Evolutionary conservation across 116 monocot species (phyloP), one percentile per base, ranked within the genome.

Genomic region (Iris pallida): DNA sequence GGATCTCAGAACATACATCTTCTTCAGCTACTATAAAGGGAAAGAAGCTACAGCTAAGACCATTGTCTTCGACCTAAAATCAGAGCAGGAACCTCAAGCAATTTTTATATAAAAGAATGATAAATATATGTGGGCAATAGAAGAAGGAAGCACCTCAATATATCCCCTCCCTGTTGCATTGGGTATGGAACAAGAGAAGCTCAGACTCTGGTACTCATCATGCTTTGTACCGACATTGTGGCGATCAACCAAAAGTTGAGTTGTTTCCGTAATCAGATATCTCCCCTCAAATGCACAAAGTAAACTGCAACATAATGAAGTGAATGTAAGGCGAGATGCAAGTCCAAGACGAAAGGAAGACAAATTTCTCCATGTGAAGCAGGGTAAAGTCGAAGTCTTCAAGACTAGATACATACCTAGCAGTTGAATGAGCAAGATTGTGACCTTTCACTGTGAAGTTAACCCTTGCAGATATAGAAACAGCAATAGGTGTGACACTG

Each of bases 21-120:
- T 80, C 59, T 67, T 96, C 96, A 16, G 96, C 91, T 43, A 92
- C 87, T 82, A 96, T 82, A 63, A 89, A 96, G 19, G 96, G 96
- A 63, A 92, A 82, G 74, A 83, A 91, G 47, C 55, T 43, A 47
- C 80, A 64, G 63, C 79, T 85, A 65, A 89, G 82, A 58, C 81
- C 74, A 47, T 77, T 42, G 54, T 92, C 92, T 82, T 96, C 96
- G 72, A 96, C 67, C 96, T 96, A 16, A 78, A 75, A 71, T 44
- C 20, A 61, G 19, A 63, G 46, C n/a, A 42, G 53, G 5, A 30
- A 63, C 59, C 12, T 45, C 5, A 18, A 58, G 10, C 20, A 48
- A 40, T 6, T 62, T 20, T 42, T 12, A 14, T 2, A 45, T 10
- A 12, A 63, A 66, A 57, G 54, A 47, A 43, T 8, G 12, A 47